Percentiles rank a stretch among this genome's conserved stretches.
phyloP scores from a whole-genome alignment of 2,329 filamentous ascomycete genomes.

The Aspergillus chevalieri region DNA sequence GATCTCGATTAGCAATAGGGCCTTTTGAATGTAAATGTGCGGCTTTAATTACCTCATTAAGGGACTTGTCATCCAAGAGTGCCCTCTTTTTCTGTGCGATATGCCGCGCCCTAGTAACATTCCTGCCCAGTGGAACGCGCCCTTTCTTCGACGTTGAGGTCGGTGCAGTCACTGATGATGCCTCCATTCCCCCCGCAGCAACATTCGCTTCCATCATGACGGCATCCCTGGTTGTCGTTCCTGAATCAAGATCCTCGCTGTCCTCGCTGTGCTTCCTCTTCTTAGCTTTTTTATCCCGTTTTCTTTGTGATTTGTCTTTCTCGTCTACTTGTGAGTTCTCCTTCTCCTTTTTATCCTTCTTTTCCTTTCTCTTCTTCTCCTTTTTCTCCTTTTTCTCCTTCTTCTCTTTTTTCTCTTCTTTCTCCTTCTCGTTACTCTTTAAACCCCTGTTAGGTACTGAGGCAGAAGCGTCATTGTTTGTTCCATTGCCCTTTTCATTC shows the following conservation, averaged over 20 bases:
- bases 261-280: slow-evolving; percentile 31
- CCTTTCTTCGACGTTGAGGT: slow-evolving; percentile 45
- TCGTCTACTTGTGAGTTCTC: slow-evolving; percentile 14
- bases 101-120: slow-evolving; percentile 70
- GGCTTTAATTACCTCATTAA: slow-evolving; percentile 68
- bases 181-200: slow-evolving; percentile 27
- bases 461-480: slow-evolving; percentile 4
- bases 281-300: slow-evolving; percentile 29
- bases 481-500: slow-evolving; percentile 5
- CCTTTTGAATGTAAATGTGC: not conserved
- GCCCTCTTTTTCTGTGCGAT: slow-evolving; percentile 86
- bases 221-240: slow-evolving; percentile 1
- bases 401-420: slow-evolving; percentile 12
- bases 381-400: slow-evolving; percentile 22
- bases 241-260: slow-evolving; percentile 19
- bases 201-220: slow-evolving; percentile 13
- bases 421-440: slow-evolving; percentile 17
- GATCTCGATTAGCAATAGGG: slow-evolving; percentile 9
- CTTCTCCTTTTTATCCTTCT: slow-evolving; percentile 22
- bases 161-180: slow-evolving; percentile 32
- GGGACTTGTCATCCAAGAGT: slow-evolving; percentile 69
- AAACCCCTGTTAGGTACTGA: slow-evolving; percentile 10
- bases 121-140: slow-evolving; percentile 52
- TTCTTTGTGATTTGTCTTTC: slow-evolving; percentile 19
- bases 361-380: slow-evolving; percentile 29